Evolutionary conservation across 202 grass and related monocot species (phyloP).

Genomic region (Schoenoplectus triqueter): DNA sequence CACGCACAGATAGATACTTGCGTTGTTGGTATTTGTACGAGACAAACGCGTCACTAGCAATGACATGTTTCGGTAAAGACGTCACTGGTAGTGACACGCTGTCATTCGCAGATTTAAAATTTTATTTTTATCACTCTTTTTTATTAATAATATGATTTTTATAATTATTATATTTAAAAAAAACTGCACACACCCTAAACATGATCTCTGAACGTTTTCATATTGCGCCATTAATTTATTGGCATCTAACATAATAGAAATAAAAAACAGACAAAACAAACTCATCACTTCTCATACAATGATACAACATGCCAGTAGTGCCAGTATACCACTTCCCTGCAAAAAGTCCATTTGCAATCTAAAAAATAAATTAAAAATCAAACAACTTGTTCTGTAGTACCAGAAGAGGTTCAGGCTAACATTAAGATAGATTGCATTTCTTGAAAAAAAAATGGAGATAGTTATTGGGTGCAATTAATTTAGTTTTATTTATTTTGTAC

Average conservation of each 20-base stretch:
- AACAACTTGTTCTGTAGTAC: neutral
- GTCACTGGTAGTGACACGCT: too few species aligned
- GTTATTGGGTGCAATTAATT: neutral
- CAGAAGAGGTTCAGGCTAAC: neutral
- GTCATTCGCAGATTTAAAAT: too few species aligned
- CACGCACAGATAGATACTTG: too few species aligned
- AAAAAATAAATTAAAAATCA: neutral
- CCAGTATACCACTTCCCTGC: neutral
- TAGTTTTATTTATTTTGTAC: neutral
- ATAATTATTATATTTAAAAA: too few species aligned
- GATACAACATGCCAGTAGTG: constrained; percentile 11
- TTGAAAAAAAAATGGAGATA: neutral
- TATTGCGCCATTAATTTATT: constrained; percentile 31
- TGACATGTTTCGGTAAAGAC: too few species aligned
- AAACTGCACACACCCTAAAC: neutral
- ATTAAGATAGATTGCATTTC: neutral
- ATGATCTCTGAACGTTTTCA: constrained; percentile 37
- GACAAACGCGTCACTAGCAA: too few species aligned
- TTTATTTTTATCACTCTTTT: too few species aligned
- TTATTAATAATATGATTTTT: too few species aligned
- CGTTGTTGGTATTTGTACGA: too few species aligned
- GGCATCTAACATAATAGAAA: constrained; percentile 41
- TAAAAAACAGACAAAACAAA: constrained; percentile 29
- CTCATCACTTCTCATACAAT: constrained; percentile 22
- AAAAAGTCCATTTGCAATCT: neutral